These are phyloP conservation scores for Polygonum maritimum DNA, from an alignment of 148 eudicot species.

Conservation along the genomic window DNA sequence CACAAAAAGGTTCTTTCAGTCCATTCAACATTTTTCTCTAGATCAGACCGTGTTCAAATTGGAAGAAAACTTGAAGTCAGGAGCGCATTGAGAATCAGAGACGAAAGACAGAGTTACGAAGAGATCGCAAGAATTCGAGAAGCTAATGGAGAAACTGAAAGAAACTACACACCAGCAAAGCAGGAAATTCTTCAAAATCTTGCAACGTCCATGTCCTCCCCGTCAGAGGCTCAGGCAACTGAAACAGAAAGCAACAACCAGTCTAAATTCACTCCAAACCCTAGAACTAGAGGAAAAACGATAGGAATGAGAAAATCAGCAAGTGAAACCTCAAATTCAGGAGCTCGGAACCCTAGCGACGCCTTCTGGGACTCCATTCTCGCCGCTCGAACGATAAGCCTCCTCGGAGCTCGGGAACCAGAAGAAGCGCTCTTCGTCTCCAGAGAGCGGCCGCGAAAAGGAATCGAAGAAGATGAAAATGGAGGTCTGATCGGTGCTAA, in stretches of 20 bases:
- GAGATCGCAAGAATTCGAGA: background rate
- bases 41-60: background rate
- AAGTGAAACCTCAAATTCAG: slow-evolving; percentile 47
- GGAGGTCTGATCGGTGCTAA: slow-evolving; percentile 14
- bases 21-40: too few species aligned
- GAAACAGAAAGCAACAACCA: background rate
- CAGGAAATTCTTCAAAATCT: slow-evolving; percentile 76
- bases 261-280: background rate
- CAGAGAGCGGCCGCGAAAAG: background rate
- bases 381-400: slow-evolving; percentile 47
- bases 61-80: background rate
- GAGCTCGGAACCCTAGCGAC: slow-evolving; percentile 57
- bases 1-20: background rate
- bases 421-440: background rate
- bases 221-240: slow-evolving; percentile 84
- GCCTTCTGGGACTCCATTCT: slow-evolving; percentile 61
- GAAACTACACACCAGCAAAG: slow-evolving; percentile 59
- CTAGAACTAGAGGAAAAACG: background rate
- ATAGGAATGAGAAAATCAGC: background rate
- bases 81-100: background rate
- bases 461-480: slow-evolving; percentile 12
- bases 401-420: slow-evolving; percentile 2
- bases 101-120: background rate
- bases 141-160: background rate
- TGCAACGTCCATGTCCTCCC: slow-evolving; percentile 73